These are phyloP conservation scores for Rhizophagus clarus DNA, from an alignment of 192 early-diverging fungal genomes.

Conservation along the genomic window DNA sequence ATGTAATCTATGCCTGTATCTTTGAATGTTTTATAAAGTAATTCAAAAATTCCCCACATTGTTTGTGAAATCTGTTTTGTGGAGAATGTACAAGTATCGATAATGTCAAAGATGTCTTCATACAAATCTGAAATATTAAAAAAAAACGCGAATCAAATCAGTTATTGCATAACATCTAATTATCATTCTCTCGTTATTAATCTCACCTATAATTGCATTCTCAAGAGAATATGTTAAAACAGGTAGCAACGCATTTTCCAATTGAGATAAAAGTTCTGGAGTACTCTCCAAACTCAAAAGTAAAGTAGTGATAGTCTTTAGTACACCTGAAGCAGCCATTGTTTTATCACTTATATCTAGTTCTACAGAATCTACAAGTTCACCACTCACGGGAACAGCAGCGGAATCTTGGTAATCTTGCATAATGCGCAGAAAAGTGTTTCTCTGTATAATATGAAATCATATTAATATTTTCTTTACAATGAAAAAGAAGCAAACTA, in stretches of 20 bases:
- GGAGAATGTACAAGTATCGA: conserved; percentile 87
- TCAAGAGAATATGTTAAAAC: conserved; percentile 80
- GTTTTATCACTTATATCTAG: conserved; percentile 82
- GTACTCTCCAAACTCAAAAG: conserved; percentile 85
- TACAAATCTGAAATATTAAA: conserved; percentile 65
- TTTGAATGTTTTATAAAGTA: conserved; percentile 80
- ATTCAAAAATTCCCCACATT: conserved; percentile 83
- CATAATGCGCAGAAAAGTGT: conserved; percentile 88
- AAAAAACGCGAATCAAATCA: background rate
- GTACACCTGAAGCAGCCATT: conserved; percentile 85
- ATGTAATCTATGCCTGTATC: conserved; percentile 83
- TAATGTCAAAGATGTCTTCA: conserved; percentile 85
- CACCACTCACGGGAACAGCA: conserved; percentile 38
- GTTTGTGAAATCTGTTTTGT: conserved; percentile 78
- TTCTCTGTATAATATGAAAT: conserved; percentile 47
- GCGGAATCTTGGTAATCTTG: conserved; percentile 62
- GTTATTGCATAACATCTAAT: background rate
- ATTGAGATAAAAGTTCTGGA: conserved; percentile 73
- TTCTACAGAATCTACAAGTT: conserved; percentile 52
- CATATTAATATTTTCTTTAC: background rate
- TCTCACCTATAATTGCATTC: conserved; percentile 63
- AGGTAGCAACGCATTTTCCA: conserved; percentile 80
- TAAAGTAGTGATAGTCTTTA: conserved; percentile 88
- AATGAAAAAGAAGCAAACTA: background rate
- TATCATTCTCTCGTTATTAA: background rate